Base-by-base conservation (phyloP, 2,329 filamentous ascomycete species). In the Harringtonia aguacate region DNA sequence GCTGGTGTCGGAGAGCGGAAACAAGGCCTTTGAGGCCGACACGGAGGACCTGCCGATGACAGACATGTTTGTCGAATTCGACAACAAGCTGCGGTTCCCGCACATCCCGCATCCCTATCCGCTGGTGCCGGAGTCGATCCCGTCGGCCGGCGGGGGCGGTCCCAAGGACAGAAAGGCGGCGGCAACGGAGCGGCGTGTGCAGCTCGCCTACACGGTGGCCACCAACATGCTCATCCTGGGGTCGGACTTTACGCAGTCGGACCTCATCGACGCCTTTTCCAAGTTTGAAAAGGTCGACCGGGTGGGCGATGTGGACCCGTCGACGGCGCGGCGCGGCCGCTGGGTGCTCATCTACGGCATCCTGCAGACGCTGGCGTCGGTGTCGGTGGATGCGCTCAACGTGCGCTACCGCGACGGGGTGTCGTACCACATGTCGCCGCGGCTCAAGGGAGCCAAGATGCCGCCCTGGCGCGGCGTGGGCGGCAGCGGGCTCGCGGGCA, bases 21-120 rank as follows among this genome's bases (percentile, higher is more conserved):
- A 70, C 53, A 59, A 53, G 33, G 60, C 55, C 0, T 75, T 77
- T 49, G 65, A 70, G 18, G 63, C 72, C 2, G 72, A 77, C 52
- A 64, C 65, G 1, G 41, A 55, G 0, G 75, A 75, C 36, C 62
- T 83, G n/a, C 75, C 77, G 2, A 70, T 84, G 50, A 81, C 78
- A 0, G 79, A 84, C 52, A 73, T 84, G 58, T 63, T 85, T 4
- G 66, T 82, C 44, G 70, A 73, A 44, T 85, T 77, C 49, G 81
- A 85, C 59, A 80, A 74, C 48, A 69, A 68, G 41, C 65, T 76
- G 50, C 68, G 71, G 8, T 81, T 76, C 54, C 79, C 80, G 4
- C 78, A 83, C 48, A 75, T 85, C 36, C 75, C 81, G 1, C 73
- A 82, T 46, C 79, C 81, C 0, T 83, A 80, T 50, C 79, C 81